These are phyloP conservation scores for Cytospora piceae DNA, from an alignment of 2,329 filamentous ascomycete species.

Conservation along the genomic window DNA sequence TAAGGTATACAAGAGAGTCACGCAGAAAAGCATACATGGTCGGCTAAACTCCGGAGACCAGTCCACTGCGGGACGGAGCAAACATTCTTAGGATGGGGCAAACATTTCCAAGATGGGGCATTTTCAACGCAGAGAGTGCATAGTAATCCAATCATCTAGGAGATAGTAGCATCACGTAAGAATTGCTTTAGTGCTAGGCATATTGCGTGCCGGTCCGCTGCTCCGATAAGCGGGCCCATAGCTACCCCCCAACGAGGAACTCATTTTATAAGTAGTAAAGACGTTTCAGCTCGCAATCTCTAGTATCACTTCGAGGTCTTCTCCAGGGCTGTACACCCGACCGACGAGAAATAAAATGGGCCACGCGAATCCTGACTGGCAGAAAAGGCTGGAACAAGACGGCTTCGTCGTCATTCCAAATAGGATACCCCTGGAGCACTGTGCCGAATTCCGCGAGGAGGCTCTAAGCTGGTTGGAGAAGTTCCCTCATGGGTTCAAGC, in stretches of 20 bases:
- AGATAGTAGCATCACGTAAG: not conserved
- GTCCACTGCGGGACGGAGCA: too few relatives aligned
- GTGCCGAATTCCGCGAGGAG: slow-evolving; percentile 24
- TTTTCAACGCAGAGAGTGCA: not conserved
- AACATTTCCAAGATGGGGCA: not conserved
- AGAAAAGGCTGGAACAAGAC: slow-evolving; percentile 17
- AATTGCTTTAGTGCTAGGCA: not conserved
- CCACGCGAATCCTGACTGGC: slow-evolving; percentile 16
- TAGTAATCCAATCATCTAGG: not conserved
- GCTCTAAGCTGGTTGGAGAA: slow-evolving; percentile 26
- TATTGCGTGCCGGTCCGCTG: not conserved
- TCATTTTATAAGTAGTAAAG: not conserved
- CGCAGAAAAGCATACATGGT: not conserved
- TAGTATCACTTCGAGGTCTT: not conserved
- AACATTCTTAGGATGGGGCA: too few relatives aligned
- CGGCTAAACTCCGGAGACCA: not conserved
- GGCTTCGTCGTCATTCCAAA: slow-evolving; percentile 24
- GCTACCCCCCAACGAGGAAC: not conserved
- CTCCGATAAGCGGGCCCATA: not conserved
- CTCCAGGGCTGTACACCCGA: not conserved
- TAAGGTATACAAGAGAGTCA: too few relatives aligned
- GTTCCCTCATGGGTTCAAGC: slow-evolving; percentile 24
- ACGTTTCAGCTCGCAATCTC: not conserved
- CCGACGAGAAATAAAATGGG: slow-evolving; percentile 1
- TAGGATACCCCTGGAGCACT: slow-evolving; percentile 10